Conservation (phyloP, 768 basidiomycete species). For the Vararia minispora region DNA sequence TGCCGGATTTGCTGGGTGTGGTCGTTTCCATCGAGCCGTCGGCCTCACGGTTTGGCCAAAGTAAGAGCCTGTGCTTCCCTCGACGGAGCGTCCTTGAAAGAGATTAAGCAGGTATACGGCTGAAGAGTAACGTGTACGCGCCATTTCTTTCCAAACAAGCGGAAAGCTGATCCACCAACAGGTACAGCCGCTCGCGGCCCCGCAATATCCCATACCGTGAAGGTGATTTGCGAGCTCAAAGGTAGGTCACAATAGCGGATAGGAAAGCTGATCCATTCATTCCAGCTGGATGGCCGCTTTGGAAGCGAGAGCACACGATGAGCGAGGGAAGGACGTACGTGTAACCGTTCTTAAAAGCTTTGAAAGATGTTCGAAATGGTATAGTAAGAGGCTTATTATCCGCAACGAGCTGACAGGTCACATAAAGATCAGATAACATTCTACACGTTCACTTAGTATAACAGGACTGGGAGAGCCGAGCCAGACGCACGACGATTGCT, state of each 20-base stretch:
- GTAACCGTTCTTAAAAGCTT: conserved; percentile 78
- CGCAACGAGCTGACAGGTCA: conserved; percentile 84
- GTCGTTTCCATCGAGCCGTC: conserved; percentile 73
- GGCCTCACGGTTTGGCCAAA: conserved; percentile 80
- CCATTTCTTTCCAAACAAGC: conserved; percentile 92
- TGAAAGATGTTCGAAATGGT: conserved; percentile 86
- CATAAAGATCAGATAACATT: conserved; percentile 84
- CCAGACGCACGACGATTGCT: conserved; percentile 59
- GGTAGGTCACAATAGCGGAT: conserved; percentile 94
- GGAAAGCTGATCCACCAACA: conserved; percentile 86
- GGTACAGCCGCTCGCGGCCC: conserved; percentile 70
- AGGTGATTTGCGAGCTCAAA: conserved; percentile 74
- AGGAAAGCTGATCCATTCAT: conserved; percentile 88
- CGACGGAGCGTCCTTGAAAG: conserved; percentile 69
- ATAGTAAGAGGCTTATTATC: conserved; percentile 92
- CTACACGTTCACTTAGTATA: conserved; percentile 27
- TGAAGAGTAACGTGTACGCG: conserved; percentile 21
- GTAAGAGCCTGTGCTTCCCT: conserved; percentile 79
- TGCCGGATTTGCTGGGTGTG: conserved; percentile 80
- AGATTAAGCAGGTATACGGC: not conserved
- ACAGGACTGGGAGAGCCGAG: conserved; percentile 1
- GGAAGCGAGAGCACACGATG: not conserved
- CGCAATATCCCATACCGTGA: conserved; percentile 94
- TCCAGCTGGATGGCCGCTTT: conserved; percentile 52
- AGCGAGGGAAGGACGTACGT: conserved; percentile 31